Conservation (phyloP, 2,329 filamentous ascomycete genomes). For the Fusarium veterinarium region DNA sequence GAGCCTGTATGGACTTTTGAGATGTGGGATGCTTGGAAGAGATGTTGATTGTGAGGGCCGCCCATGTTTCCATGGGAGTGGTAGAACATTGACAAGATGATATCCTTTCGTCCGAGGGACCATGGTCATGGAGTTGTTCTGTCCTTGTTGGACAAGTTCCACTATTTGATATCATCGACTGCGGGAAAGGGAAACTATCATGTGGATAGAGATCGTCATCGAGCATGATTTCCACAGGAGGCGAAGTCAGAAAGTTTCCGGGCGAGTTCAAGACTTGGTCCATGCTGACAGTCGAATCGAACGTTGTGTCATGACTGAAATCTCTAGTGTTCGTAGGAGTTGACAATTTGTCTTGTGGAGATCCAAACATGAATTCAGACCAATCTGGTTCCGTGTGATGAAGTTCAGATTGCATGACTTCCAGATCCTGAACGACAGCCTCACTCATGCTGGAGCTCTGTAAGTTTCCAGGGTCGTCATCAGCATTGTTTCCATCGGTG, state of each 20-base stretch:
- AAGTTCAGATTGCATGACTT: fast-evolving
- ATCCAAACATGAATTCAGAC: neutral
- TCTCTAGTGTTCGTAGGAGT: neutral
- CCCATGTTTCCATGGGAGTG: neutral
- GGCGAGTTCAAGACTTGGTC: neutral
- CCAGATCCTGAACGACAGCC: neutral
- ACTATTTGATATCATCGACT: fast-evolving
- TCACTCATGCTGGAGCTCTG: neutral
- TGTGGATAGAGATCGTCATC: neutral
- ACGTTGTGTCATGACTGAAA: neutral
- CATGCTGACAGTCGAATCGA: neutral
- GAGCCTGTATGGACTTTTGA: neutral
- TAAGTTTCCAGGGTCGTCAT: neutral
- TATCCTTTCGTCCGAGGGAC: fast-evolving
- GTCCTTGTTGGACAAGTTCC: too few species aligned
- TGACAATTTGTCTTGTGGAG: neutral
- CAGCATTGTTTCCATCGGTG: neutral
- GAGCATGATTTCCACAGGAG: neutral
- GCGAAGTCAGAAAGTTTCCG: neutral
- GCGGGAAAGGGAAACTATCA: neutral
- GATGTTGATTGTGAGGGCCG: neutral
- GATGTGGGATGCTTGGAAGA: neutral
- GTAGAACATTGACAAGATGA: neutral
- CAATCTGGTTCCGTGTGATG: neutral
- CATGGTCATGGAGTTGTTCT: neutral